Evolutionary conservation across 371 early-diverging fungal genomes (phyloP).

Genomic region (Capniomyces stellatus): DNA sequence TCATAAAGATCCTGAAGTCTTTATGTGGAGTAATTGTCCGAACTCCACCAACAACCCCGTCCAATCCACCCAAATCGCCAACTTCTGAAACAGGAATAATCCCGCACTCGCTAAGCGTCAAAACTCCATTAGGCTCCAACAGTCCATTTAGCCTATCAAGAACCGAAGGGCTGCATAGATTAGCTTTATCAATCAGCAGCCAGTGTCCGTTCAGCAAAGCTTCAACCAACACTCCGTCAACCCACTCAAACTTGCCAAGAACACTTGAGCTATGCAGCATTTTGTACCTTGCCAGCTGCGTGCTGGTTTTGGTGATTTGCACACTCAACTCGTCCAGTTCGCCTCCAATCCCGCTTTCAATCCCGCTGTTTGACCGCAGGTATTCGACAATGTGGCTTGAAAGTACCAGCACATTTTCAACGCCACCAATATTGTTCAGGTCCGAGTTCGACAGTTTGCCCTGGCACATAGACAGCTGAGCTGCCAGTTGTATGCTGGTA

Average conservation of each 20-base stretch:
- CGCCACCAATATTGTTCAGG: neutral
- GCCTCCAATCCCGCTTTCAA: no score
- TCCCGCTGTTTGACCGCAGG: neutral
- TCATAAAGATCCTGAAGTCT: conserved; percentile 96
- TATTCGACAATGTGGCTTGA: neutral
- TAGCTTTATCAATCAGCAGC: conserved; percentile 98
- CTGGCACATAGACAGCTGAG: neutral
- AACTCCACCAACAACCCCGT: conserved; percentile 47
- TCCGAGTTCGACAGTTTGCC: neutral
- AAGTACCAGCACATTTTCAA: neutral
- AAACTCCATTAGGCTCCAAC: conserved; percentile 73
- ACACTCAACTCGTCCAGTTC: neutral
- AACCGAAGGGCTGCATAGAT: conserved; percentile 88
- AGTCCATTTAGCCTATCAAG: conserved; percentile 88
- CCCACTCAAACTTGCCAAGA: conserved; percentile 86
- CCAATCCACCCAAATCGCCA: conserved; percentile 9
- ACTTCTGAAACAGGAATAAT: neutral
- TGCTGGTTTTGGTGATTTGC: neutral
- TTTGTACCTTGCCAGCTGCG: neutral
- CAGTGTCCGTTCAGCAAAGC: conserved; percentile 93
- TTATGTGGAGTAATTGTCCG: conserved; percentile 76
- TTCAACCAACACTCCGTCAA: conserved; percentile 86
- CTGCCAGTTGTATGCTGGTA: no score
- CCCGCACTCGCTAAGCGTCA: conserved; percentile 85
- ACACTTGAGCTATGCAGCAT: conserved; percentile 26